Percentiles rank a stretch among this genome's conserved stretches.
Evolutionary conservation across 2,329 filamentous ascomycete species (phyloP).

Genomic region (Epichloe sibirici): DNA sequence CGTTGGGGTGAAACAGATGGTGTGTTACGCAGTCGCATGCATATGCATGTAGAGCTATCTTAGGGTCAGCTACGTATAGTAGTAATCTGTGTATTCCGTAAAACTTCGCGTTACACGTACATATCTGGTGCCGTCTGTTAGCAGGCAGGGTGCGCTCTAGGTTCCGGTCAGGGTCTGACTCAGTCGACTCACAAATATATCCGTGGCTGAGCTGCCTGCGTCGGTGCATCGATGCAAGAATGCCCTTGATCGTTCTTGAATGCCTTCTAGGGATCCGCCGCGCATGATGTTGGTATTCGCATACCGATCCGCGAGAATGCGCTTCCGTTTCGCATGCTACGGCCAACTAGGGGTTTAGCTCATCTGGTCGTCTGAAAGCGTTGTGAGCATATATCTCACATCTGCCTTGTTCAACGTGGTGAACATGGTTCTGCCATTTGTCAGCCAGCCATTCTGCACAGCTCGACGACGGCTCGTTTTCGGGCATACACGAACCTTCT

Average conservation of each 20-base stretch:
- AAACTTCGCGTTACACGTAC: not conserved
- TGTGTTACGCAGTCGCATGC: slow-evolving; percentile 58
- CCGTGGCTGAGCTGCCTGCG: slow-evolving; percentile 20
- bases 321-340: slow-evolving; percentile 50
- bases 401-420: slow-evolving; percentile 42
- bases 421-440: slow-evolving; percentile 41
- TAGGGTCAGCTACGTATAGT: not conserved
- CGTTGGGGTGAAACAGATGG: slow-evolving; percentile 56
- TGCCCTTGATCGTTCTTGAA: slow-evolving; percentile 41
- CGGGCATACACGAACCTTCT: slow-evolving; percentile 29
- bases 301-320: slow-evolving; percentile 53
- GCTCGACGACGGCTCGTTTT: not conserved
- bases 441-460: not conserved
- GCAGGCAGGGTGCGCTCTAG: not conserved
- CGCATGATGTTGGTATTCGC: slow-evolving; percentile 56
- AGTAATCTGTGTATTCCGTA: not conserved
- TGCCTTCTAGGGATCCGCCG: slow-evolving; percentile 39
- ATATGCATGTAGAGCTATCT: slow-evolving; percentile 45
- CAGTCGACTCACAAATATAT: slow-evolving; percentile 46
- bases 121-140: slow-evolving; percentile 1
- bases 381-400: slow-evolving; percentile 21
- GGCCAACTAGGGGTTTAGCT: not conserved
- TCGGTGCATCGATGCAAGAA: slow-evolving; percentile 42
- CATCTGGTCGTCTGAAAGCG: not conserved
- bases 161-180: not conserved